Percentiles rank a stretch among this genome's conserved stretches.
phyloP scores from a whole-genome alignment of 495 filamentous ascomycete species.

The Hyaloscypha variabilis region DNA sequence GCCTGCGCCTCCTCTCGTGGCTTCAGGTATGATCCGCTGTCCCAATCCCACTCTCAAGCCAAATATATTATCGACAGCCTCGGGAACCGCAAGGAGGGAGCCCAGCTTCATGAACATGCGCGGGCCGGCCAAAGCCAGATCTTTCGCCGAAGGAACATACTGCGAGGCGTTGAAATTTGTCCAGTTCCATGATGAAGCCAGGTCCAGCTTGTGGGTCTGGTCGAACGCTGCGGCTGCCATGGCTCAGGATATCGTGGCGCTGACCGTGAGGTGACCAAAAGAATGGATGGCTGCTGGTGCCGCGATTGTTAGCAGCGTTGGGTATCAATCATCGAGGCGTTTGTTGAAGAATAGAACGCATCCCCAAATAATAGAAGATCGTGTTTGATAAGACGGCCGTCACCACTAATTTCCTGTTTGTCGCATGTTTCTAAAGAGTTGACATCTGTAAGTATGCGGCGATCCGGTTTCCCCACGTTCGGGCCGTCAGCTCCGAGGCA shows the following conservation, averaged over 20 bases:
- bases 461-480: conserved; percentile 11
- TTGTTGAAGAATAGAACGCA: neutral
- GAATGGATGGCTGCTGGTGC: neutral
- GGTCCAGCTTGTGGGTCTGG: conserved; percentile 19
- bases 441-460: conserved; percentile 1
- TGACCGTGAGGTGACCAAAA: neutral
- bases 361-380: neutral
- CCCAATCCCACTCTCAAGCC: conserved; percentile 45
- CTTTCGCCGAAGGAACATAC: conserved; percentile 40
- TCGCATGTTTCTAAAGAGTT: neutral
- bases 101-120: conserved; percentile 66
- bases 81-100: conserved; percentile 57
- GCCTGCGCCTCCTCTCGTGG: conserved; percentile 42
- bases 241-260: neutral
- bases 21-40: conserved; percentile 62
- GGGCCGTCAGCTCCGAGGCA: conserved; percentile 5
- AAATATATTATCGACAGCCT: conserved; percentile 61
- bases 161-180: conserved; percentile 32
- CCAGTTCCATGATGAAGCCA: conserved; percentile 35
- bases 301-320: neutral
- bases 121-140: conserved; percentile 62
- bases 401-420: neutral
- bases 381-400: neutral
- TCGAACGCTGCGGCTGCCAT: conserved; percentile 26
- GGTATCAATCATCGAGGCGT: neutral